Evolutionary conservation across 345 rosid genomes (phyloP), one percentile per base, ranked within the genome.

Genomic region (Gossypium australe): DNA sequence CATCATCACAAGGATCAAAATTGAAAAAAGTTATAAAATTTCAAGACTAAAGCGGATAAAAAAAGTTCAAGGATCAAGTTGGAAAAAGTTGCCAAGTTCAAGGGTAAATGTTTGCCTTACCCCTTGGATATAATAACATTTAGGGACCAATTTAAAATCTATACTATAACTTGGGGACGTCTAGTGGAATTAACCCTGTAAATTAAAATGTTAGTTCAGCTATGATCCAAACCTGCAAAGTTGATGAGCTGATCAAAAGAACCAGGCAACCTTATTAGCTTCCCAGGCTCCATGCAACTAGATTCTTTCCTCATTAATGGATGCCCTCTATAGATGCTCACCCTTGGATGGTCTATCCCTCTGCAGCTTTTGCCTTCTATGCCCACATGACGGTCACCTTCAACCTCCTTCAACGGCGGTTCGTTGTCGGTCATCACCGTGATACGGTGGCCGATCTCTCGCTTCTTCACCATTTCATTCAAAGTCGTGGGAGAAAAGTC

Each of bases 181-280:
- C 7, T 34, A 34, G 41, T 5, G 41, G 7, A 34, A 34, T 34
- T 34, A 34, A 5, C 7, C 7, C 41, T 34, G 41, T 34, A 34
- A 34, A 34, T 34, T 34, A 34, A 34, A 41, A 41, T 38, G 48
- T 64, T 41, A 10, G 12, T 11, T 17, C 11, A 27, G 47, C 27
- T 29, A 51, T 87, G 67, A 64, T 24, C 29, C 38, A 14, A 80
- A 90, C 98, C 97, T 76, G 98, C 98, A 74, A 86, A 78, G 65
- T 59, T 84, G 85, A 88, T 92, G 84, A 94, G 92, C 72, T 90
- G 85, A 24, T 92, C 92, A 43, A 94, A n/a, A 64, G 97, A 85
- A 81, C 57, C 34, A 49, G 97, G 94, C 81, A 92, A 79, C 27
- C 73, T 79, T 66, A 90, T 84, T 73, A 94, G 81, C 85, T 80